A percentile compares a stretch with the other conserved stretches of the same genome.
Evolutionary conservation across 2,329 filamentous ascomycete genomes (phyloP).

Genomic region (Xylariaceae sp.): DNA sequence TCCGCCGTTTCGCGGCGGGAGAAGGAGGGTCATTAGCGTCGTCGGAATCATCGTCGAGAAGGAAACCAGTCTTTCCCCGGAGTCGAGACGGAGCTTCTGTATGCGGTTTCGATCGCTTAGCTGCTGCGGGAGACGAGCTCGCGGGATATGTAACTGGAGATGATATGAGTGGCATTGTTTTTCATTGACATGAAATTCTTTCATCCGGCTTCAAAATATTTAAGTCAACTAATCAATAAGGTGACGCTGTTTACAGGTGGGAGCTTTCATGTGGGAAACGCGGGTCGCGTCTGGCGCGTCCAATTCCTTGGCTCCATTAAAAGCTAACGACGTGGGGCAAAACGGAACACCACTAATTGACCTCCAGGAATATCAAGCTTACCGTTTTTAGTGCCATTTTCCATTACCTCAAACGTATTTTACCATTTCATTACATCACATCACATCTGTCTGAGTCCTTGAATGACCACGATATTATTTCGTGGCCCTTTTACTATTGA

Average conservation of each 20-base stretch:
- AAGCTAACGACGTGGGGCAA: constrained; percentile 8
- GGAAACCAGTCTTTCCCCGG: constrained; percentile 40
- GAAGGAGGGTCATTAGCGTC: constrained; percentile 30
- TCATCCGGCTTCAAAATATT: background rate
- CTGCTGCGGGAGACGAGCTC: constrained; percentile 40
- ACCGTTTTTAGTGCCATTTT: no score
- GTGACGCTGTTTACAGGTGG: constrained; percentile 3
- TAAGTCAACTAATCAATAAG: background rate
- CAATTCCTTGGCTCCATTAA: constrained; percentile 2
- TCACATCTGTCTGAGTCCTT: no score
- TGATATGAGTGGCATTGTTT: constrained; percentile 55
- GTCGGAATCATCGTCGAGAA: constrained; percentile 41
- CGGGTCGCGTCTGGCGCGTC: constrained; percentile 17
- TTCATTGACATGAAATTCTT: constrained; percentile 11
- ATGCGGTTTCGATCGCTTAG: constrained; percentile 36
- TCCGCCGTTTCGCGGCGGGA: constrained; percentile 41
- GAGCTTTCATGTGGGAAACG: constrained; percentile 10
- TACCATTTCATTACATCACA: no score
- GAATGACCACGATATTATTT: no score
- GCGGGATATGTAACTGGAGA: constrained; percentile 55
- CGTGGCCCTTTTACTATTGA: no score
- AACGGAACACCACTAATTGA: background rate
- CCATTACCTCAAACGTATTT: no score
- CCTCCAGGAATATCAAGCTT: no score
- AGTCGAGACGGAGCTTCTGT: constrained; percentile 31